Percentiles rank a stretch among this genome's conserved stretches.
phyloP scores from a whole-genome alignment of 129 eudicot species.

The Centaurea solstitialis region DNA sequence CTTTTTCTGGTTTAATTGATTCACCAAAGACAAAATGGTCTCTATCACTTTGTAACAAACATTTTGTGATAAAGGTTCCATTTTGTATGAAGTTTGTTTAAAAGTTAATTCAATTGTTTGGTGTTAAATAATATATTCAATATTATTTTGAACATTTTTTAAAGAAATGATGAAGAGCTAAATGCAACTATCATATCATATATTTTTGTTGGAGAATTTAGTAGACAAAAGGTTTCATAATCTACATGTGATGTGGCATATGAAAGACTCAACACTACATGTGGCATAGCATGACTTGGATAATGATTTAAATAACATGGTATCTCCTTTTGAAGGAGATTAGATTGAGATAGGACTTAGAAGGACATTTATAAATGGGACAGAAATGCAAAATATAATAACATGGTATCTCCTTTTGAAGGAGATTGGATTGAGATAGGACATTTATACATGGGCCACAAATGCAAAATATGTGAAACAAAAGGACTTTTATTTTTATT shows the following conservation, averaged over 20 bases:
- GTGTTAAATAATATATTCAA: background rate
- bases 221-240: background rate
- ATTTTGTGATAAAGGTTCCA: background rate
- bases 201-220: background rate
- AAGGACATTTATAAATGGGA: background rate
- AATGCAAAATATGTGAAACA: background rate
- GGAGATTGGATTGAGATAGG: too few species aligned
- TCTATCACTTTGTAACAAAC: background rate
- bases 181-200: background rate
- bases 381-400: background rate
- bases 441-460: too few species aligned
- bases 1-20: too few species aligned
- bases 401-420: too few species aligned
- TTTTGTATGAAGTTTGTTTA: background rate
- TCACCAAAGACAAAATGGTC: too few species aligned
- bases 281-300: background rate
- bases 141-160: too few species aligned
- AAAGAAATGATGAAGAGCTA: background rate
- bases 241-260: background rate
- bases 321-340: background rate
- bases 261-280: background rate
- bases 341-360: too few species aligned
- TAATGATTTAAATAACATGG: background rate
- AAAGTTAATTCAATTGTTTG: background rate
- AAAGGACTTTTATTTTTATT: too few species aligned